A percentile compares a stretch with the other conserved stretches of the same genome.
phyloP scores from a whole-genome alignment of 1,284 basidiomycete species.

The Chiua sp. region DNA sequence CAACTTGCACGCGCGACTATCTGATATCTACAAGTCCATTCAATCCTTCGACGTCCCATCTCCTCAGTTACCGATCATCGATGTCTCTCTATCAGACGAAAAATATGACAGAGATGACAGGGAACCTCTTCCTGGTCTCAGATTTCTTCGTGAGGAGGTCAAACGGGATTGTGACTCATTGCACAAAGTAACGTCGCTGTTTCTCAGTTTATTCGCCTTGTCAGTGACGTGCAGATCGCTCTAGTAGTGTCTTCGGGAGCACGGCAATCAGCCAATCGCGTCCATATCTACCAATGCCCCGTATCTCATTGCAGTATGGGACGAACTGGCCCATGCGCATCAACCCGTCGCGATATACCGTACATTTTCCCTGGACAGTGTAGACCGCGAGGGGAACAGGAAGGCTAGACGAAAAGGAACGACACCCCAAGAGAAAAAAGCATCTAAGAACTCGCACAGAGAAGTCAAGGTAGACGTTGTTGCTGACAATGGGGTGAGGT shows the following conservation, averaged over 20 bases:
- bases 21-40: constrained; percentile 6
- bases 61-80: constrained; percentile 13
- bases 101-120: not conserved
- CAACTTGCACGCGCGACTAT: constrained; percentile 9
- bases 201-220: not conserved
- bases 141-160: constrained; percentile 45
- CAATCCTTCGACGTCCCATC: constrained; percentile 1
- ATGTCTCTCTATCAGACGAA: not conserved
- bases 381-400: constrained; percentile 8
- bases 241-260: constrained; percentile 67
- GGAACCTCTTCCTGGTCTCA: constrained; percentile 42
- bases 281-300: constrained; percentile 74
- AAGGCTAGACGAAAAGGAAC: constrained; percentile 11
- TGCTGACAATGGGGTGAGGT: constrained; percentile 70
- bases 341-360: constrained; percentile 63
- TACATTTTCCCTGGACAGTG: constrained; percentile 45
- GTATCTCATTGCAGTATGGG: constrained; percentile 79
- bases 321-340: constrained; percentile 67
- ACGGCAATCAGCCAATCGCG: constrained; percentile 20
- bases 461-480: constrained; percentile 80
- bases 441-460: constrained; percentile 9
- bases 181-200: constrained; percentile 39
- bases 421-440: constrained; percentile 9
- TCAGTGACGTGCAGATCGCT: constrained; percentile 16
- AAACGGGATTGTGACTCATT: constrained; percentile 47